Percentiles rank a stretch among this genome's conserved stretches.
Evolutionary conservation across 495 filamentous ascomycete species (phyloP).

Genomic region (Penicillium cataractarum): DNA sequence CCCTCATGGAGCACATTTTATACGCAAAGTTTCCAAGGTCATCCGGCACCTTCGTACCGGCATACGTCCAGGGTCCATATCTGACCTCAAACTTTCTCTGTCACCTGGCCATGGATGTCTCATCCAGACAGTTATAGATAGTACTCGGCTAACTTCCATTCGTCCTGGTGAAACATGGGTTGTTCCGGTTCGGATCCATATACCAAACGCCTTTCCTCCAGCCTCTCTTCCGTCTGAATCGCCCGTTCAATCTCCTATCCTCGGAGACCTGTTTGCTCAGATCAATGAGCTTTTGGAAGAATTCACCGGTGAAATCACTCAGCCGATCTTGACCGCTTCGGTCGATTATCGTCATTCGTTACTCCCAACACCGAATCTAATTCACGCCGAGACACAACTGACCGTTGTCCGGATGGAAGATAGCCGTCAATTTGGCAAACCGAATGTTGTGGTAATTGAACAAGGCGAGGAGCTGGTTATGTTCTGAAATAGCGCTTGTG

Average conservation of each 20-base stretch:
- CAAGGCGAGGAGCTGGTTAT: background rate
- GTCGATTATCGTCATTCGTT: constrained; percentile 30
- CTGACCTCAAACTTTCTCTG: constrained; percentile 20
- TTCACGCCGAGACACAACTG: constrained; percentile 23
- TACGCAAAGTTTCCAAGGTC: constrained; percentile 22
- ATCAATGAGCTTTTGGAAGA: constrained; percentile 25
- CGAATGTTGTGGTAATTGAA: background rate
- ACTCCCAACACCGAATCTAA: constrained; percentile 14
- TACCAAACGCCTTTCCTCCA: constrained; percentile 14
- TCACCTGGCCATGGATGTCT: constrained; percentile 16
- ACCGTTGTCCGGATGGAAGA: constrained; percentile 20
- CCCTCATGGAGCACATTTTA: constrained; percentile 17
- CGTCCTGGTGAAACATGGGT: constrained; percentile 33
- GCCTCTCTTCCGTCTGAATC: background rate
- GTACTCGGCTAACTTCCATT: constrained; percentile 15
- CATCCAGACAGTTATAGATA: constrained; percentile 16
- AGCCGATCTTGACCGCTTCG: constrained; percentile 24
- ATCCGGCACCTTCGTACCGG: constrained; percentile 32
- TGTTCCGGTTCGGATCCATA: constrained; percentile 19
- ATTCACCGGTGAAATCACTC: constrained; percentile 15
- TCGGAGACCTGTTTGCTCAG: constrained; percentile 21
- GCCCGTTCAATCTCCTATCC: constrained; percentile 8
- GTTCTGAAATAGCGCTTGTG: too few relatives aligned
- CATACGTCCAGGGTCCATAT: constrained; percentile 25
- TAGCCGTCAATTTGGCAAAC: background rate